Conservation (phyloP, 2,329 filamentous ascomycete species). For the Camptophora hylomeconis region DNA sequence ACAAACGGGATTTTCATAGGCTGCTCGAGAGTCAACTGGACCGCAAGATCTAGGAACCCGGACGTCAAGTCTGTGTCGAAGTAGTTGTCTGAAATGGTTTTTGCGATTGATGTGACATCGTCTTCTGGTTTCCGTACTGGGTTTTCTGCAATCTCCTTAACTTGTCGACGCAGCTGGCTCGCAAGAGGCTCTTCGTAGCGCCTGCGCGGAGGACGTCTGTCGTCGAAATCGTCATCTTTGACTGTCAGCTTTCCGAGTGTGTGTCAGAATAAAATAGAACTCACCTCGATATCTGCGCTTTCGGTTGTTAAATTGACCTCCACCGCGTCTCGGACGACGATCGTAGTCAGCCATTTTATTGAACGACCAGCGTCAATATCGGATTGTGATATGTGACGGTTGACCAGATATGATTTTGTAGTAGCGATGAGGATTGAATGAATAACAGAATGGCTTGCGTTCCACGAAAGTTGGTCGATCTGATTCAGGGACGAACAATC, state of each 20-base stretch:
- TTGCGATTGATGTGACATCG: slow-evolving; percentile 62
- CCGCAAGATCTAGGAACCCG: slow-evolving; percentile 57
- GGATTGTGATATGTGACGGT: no score
- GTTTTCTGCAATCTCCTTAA: slow-evolving; percentile 70
- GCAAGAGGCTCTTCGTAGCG: slow-evolving; percentile 61
- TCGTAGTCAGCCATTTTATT: slow-evolving; percentile 46
- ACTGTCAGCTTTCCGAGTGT: slow-evolving; percentile 18
- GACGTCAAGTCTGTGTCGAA: slow-evolving; percentile 69
- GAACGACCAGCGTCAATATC: no score
- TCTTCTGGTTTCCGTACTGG: slow-evolving; percentile 59
- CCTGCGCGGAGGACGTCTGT: slow-evolving; percentile 58
- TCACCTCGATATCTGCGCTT: slow-evolving; percentile 72
- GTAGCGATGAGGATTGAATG: no score
- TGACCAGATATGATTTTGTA: no score
- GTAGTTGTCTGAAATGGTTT: slow-evolving; percentile 65
- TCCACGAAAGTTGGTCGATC: background rate
- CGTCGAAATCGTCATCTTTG: slow-evolving; percentile 45
- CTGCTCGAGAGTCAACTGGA: slow-evolving; percentile 76
- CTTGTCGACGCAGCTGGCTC: slow-evolving; percentile 61
- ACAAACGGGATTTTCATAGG: slow-evolving; percentile 96
- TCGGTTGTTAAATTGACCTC: slow-evolving; percentile 45
- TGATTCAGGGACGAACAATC: background rate
- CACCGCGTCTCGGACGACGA: slow-evolving; percentile 31
- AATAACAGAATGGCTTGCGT: no score
- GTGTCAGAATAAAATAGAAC: slow-evolving; percentile 15